Evolutionary conservation across 495 filamentous ascomycete genomes (phyloP).

Genomic region (Annulohypoxylon bovei): DNA sequence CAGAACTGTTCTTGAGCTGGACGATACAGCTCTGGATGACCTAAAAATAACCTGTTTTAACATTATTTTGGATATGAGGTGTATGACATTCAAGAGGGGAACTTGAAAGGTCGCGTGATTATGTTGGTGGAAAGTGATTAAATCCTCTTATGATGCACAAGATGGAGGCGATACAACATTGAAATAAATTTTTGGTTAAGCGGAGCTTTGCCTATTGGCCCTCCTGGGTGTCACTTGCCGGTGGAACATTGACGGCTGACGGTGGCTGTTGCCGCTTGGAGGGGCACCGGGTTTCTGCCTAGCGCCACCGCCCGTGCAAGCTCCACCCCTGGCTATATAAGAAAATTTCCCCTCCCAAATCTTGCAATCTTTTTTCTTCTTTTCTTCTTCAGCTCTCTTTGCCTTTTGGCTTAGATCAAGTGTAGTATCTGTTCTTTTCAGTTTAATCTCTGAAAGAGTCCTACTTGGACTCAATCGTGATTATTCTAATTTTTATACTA

Average conservation of each 20-base stretch:
- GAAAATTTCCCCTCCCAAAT: constrained; percentile 23
- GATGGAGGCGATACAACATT: constrained; percentile 20
- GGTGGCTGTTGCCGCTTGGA: neutral
- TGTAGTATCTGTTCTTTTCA: constrained; percentile 98
- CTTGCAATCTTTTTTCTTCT: constrained; percentile 29
- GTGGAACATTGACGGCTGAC: neutral
- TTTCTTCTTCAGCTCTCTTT: constrained; percentile 47
- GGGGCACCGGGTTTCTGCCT: constrained; percentile 27
- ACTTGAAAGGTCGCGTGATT: constrained; percentile 35
- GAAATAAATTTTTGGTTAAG: constrained; percentile 29
- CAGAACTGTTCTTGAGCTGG: constrained; percentile 38
- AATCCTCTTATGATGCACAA: neutral
- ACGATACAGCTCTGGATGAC: constrained; percentile 50
- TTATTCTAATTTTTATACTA: constrained; percentile 76
- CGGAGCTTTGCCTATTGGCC: constrained; percentile 17
- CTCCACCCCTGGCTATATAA: neutral
- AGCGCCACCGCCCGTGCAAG: constrained; percentile 25
- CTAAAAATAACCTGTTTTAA: constrained; percentile 54
- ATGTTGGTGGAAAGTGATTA: neutral
- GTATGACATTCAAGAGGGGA: neutral
- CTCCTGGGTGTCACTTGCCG: constrained; percentile 7
- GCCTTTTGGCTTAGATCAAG: constrained; percentile 82
- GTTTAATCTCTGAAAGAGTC: constrained; percentile 73
- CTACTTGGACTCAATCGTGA: constrained; percentile 69
- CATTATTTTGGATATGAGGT: constrained; percentile 48